A percentile compares a stretch with the other conserved stretches of the same genome.
Conservation (phyloP, 495 filamentous ascomycete species). For the Chlorociboria aeruginascens region DNA sequence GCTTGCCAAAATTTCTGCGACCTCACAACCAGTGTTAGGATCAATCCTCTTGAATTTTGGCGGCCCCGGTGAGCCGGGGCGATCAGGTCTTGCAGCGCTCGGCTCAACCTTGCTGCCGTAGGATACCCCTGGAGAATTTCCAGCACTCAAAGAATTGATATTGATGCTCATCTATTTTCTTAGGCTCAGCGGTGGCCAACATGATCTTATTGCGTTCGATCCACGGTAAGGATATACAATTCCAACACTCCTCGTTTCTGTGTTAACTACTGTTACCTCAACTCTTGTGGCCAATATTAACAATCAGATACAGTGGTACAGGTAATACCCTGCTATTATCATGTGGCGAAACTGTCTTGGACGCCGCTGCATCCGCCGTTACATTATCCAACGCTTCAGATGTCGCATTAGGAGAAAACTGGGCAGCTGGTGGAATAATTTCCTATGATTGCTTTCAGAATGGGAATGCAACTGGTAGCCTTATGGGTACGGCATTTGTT, state of each 20-base stretch:
- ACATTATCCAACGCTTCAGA: constrained; percentile 11
- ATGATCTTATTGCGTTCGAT: constrained; percentile 30
- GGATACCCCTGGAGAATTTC: neutral
- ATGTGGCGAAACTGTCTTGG: constrained; percentile 19
- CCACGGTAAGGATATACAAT: constrained; percentile 20
- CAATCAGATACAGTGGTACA: constrained; percentile 20
- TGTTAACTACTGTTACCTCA: neutral
- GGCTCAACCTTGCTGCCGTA: constrained; percentile 10
- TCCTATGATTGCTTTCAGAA: constrained; percentile 32
- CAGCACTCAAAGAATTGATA: neutral
- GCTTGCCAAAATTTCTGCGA: constrained; percentile 24
- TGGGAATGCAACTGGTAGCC: constrained; percentile 26
- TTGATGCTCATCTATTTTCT: neutral
- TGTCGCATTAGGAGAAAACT: constrained; percentile 15
- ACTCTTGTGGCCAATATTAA: neutral
- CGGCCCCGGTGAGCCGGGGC: constrained; percentile 24
- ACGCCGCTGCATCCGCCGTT: neutral
- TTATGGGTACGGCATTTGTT: constrained; percentile 19
- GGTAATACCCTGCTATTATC: constrained; percentile 27
- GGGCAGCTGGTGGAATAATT: constrained; percentile 18
- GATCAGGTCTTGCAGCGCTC: constrained; percentile 14
- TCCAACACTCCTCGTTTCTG: neutral
- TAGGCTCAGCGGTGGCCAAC: constrained; percentile 24
- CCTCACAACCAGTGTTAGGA: constrained; percentile 22
- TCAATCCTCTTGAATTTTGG: constrained; percentile 36